These are phyloP conservation scores for Goniomonas avonlea DNA, from an alignment of 78 protist genomes.

Conservation along the genomic window DNA sequence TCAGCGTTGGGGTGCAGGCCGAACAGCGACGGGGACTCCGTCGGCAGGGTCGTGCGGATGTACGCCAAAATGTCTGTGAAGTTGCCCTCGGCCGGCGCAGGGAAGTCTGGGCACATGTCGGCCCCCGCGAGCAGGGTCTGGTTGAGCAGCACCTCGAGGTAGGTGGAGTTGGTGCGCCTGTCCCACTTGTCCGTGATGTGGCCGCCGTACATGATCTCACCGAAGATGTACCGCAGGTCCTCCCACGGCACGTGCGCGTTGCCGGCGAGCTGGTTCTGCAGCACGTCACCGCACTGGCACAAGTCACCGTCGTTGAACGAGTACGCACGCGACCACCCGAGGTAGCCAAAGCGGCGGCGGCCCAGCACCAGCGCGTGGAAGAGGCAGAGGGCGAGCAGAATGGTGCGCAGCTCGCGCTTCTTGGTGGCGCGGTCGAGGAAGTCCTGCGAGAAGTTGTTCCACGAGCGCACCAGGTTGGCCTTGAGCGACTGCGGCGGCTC, in stretches of 20 bases:
- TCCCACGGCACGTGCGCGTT: conserved; percentile 3
- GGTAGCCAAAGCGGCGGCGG: conserved; percentile 72
- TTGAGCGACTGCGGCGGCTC: conserved; percentile 58
- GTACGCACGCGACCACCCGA: conserved; percentile 7
- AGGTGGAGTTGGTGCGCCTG: conserved; percentile 54
- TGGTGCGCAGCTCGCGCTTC: conserved; percentile 28
- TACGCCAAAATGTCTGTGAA: neutral
- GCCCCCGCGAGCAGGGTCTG: conserved; percentile 9
- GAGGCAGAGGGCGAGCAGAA: conserved; percentile 48
- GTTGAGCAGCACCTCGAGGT: conserved; percentile 33
- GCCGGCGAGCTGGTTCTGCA: conserved; percentile 18
- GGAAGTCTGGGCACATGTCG: conserved; percentile 33
- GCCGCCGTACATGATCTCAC: conserved; percentile 67
- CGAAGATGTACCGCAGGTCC: conserved; percentile 25
- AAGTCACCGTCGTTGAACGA: conserved; percentile 10
- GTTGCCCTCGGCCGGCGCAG: conserved; percentile 2
- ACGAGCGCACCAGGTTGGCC: conserved; percentile 37
- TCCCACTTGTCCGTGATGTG: conserved; percentile 77
- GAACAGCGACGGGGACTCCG: neutral
- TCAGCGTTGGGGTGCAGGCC: conserved; percentile 63
- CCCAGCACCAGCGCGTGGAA: conserved; percentile 68
- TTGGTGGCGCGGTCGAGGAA: conserved; percentile 36
- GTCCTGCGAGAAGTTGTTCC: conserved; percentile 25
- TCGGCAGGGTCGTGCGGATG: neutral
- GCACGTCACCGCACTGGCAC: conserved; percentile 19